Evolutionary conservation across 257 asterid species (phyloP).

Genomic region (Salvia rosmarinus): DNA sequence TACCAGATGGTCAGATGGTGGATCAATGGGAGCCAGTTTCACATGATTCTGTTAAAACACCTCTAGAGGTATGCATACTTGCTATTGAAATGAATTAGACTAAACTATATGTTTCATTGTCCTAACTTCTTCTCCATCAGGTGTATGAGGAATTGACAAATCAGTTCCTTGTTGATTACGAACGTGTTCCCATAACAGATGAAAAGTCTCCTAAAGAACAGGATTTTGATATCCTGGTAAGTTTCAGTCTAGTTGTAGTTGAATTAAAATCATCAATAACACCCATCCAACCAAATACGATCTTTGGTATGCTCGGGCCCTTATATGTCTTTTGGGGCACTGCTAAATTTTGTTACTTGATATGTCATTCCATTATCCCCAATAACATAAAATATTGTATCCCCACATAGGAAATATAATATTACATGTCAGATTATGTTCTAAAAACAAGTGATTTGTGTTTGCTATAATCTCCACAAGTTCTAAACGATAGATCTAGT

Average conservation of each 20-base stretch:
- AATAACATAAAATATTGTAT: neutral
- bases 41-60: conserved; percentile 81
- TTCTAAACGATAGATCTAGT: neutral
- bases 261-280: conserved; percentile 27
- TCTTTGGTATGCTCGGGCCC: neutral
- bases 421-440: conserved; percentile 1
- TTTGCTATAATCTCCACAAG: conserved; percentile 11
- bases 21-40: conserved; percentile 99
- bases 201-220: conserved; percentile 97
- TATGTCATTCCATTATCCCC: conserved; percentile 12
- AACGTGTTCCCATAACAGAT: conserved; percentile 94
- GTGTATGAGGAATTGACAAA: conserved; percentile 82
- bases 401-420: neutral
- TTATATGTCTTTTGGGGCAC: conserved; percentile 4
- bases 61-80: conserved; percentile 68
- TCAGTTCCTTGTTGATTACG: conserved; percentile 87
- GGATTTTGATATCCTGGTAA: conserved; percentile 92
- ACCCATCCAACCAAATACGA: conserved; percentile 17
- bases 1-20: conserved; percentile 99
- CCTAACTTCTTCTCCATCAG: conserved; percentile 50
- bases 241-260: conserved; percentile 37
- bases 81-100: conserved; percentile 23
- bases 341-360: conserved; percentile 9
- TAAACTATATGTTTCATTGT: conserved; percentile 34
- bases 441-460: neutral